phyloP scores from a whole-genome alignment of 768 basidiomycete genomes.

The Tricholomella constricta region DNA sequence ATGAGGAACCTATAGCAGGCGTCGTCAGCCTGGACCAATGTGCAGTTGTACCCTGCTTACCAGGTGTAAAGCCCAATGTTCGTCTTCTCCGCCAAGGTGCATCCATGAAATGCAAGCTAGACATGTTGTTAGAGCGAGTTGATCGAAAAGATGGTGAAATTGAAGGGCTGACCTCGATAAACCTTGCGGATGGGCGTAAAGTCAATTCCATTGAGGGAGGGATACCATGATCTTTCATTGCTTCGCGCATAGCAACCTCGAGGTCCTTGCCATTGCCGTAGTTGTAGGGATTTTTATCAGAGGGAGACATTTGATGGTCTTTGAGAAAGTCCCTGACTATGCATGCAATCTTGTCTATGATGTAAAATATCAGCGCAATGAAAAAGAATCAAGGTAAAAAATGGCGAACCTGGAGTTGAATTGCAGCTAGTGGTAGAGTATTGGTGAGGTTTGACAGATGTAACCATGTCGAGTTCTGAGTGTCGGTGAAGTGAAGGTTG shows the following conservation, averaged over 20 bases:
- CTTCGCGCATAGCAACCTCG: constrained; percentile 13
- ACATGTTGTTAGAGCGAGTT: neutral
- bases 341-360: neutral
- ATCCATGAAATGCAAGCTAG: constrained; percentile 19
- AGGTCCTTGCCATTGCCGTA: constrained; percentile 8
- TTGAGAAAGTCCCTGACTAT: constrained; percentile 7
- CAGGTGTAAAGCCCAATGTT: constrained; percentile 21
- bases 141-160: neutral
- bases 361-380: neutral
- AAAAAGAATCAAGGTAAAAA: too few relatives aligned
- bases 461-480: too few relatives aligned
- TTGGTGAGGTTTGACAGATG: too few relatives aligned
- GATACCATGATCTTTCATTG: neutral
- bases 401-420: too few relatives aligned
- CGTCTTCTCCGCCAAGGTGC: constrained; percentile 20
- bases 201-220: constrained; percentile 4
- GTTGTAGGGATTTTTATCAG: neutral
- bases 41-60: neutral
- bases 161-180: constrained; percentile 13
- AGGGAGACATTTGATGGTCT: constrained; percentile 1
- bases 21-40: neutral
- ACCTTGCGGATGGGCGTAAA: constrained; percentile 10
- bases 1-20: constrained; percentile 19
- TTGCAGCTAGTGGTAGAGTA: too few relatives aligned
- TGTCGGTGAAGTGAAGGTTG: too few relatives aligned